A percentile compares a stretch with the other conserved stretches of the same genome.
Conservation (phyloP, 805 yeast genomes). For the Pichia paraexigua region DNA sequence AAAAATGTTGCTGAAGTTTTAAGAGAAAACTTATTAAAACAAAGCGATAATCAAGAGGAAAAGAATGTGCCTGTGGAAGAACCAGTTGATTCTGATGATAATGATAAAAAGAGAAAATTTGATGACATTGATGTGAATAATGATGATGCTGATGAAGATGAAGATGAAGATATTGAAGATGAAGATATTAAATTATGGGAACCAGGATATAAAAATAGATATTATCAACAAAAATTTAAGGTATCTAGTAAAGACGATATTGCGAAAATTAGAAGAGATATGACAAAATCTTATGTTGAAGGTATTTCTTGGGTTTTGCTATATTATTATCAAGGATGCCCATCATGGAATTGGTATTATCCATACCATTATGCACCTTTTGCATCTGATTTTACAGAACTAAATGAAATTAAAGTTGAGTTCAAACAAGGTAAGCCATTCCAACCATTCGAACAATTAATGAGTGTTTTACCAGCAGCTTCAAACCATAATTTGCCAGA, state of each 20-base stretch:
- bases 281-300: slow-evolving; percentile 73
- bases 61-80: slow-evolving; percentile 17
- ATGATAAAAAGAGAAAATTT: slow-evolving; percentile 17
- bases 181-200: slow-evolving; percentile 50
- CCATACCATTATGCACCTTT: slow-evolving; percentile 98
- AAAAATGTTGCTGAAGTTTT: slow-evolving; percentile 59
- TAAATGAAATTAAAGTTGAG: slow-evolving; percentile 43
- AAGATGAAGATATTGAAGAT: slow-evolving; percentile 5
- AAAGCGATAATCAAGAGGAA: slow-evolving; percentile 18
- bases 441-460: slow-evolving; percentile 84
- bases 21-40: slow-evolving; percentile 29
- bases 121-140: slow-evolving; percentile 22
- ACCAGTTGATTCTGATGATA: slow-evolving; percentile 16
- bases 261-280: slow-evolving; percentile 42
- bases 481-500: slow-evolving; percentile 81
- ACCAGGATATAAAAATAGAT: slow-evolving; percentile 79
- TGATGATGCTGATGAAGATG: slow-evolving; percentile 22
- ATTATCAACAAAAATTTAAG: slow-evolving; percentile 70
- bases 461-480: slow-evolving; percentile 94
- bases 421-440: slow-evolving; percentile 73
- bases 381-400: slow-evolving; percentile 70
- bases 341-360: slow-evolving; percentile 97
- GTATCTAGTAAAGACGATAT: slow-evolving; percentile 47
- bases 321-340: slow-evolving; percentile 95
- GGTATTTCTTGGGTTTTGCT: slow-evolving; percentile 96